Evolutionary conservation across 2,329 filamentous ascomycete species (phyloP), one percentile per base, ranked within the genome.

Genomic region (Fusarium mexicanum): DNA sequence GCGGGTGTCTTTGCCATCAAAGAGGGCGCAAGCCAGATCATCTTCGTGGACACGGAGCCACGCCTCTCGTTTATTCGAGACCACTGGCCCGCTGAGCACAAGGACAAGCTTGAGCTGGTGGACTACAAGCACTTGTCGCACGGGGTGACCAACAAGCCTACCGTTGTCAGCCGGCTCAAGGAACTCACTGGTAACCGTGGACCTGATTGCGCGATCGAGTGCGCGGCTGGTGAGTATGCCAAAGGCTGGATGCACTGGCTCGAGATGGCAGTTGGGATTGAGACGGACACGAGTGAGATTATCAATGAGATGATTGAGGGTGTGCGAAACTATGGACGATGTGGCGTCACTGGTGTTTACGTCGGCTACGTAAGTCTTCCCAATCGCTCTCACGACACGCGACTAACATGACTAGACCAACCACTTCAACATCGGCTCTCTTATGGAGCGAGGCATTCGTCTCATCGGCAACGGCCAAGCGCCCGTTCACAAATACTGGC

Each of bases 361-460:
- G 87, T 89, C 35, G 89, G 89, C 67, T 91, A 89, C 71, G 87
- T 89, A 75, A 80, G 87, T 83, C 26, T 29, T 14, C 2, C 14
- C 31, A 24, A 17, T 6, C 16, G 24, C 22, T 24, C 29, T 9
- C 7, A 6, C 12, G 9, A 8, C 5, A 11, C 35, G 63, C 71
- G 53, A 75, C 58, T 14, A 16, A 59, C 20, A 24, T 33, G 14
- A 6, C 9, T 26, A 79, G 78, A 80, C 79, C 22, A 80, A 80
- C 54, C 79, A 80, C 59, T 94, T 96, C 86, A 94, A 94, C 83
- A 91, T 96, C 75, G 94, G 94, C 16, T 91, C 93, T 0, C 80
- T 97, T 20, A 97, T 97, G 94, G 91, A 97, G 83, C 91, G 93
- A 38, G 94, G 94, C n/a, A 90, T 97, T 75, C 91, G 93, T 3